Base-by-base conservation (phyloP, 805 yeast species). In the Nakazawaea ernobii region DNA sequence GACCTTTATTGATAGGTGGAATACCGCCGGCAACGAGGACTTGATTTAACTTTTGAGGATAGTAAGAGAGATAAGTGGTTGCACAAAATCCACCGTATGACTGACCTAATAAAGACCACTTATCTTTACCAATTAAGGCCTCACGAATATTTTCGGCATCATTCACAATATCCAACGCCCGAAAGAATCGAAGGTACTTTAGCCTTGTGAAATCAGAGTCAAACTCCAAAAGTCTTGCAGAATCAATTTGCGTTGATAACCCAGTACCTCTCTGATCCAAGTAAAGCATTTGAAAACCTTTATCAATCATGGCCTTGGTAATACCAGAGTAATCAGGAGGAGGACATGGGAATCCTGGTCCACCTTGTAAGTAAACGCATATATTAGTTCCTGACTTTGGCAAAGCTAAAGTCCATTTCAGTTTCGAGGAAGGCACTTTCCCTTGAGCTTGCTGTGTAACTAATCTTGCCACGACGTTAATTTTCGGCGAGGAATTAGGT, bases 201-300 rank as follows among this genome's bases (percentile, higher is more conserved):
- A 77, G 56, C 48, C 71, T 75, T 2, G 50, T 54, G 5, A 60
- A 60, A 7, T 59, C 49, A 3, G 54, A 48, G 0, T 54, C 57
- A 13, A 48, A 46, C 9, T 53, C 52, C 3, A 33, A 14, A 6
- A 64, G 27, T 0, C 64, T 56, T 2, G 52, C 55, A 2, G 61
- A 56, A 40, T 75, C 77, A 15, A 80, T 56, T 1, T 79, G 72
- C 3, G 73, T 62, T 41, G 80, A 73, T 26, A 73, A 58, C 0
- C 84, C 85, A 1, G 84, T 79, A n/a, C 84, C 85, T 55, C 84
- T 60, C 56, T 79, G 84, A 61, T 79, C 85, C 42, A 76, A 59
- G 36, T 66, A 70, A 11, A 79, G 58, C 6, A 75, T 60, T 55
- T 69, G 70, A 53, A 65, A 72, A 2, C 74, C 78, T 35, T 61